phyloP scores from a whole-genome alignment of 73 alveolate species.

The Uronychia setigera region DNA sequence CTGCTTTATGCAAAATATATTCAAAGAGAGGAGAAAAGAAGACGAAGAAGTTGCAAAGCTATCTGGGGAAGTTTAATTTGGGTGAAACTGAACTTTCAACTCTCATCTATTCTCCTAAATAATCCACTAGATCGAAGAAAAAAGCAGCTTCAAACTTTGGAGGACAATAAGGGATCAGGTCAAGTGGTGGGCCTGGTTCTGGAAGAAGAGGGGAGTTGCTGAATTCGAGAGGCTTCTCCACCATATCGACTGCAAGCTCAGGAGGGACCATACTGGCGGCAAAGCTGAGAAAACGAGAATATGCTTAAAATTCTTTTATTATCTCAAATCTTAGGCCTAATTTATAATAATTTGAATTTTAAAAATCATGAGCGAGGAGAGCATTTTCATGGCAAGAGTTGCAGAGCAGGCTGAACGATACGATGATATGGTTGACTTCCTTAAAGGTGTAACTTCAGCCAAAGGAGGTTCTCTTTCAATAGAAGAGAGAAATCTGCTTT shows the following conservation, averaged over 20 bases:
- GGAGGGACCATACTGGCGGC: not conserved
- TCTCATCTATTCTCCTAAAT: not conserved
- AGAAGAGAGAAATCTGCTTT: slow-evolving; percentile 88
- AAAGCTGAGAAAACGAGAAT: not conserved
- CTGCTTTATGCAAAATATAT: not conserved
- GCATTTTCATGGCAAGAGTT: slow-evolving; percentile 83
- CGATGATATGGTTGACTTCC: slow-evolving; percentile 91
- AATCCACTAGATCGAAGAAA: not conserved
- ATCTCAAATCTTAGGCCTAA: not conserved
- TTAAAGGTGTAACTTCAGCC: slow-evolving; percentile 63
- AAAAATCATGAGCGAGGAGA: slow-evolving; percentile 62
- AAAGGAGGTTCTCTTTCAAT: slow-evolving; percentile 72
- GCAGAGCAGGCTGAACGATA: slow-evolving; percentile 91
- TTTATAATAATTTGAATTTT: not conserved
- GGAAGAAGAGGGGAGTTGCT: no score
- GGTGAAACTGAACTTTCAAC: not conserved
- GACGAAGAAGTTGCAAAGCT: not conserved
- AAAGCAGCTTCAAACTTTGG: no score
- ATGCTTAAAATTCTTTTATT: no score
- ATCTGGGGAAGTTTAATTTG: not conserved
- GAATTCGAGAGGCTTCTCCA: not conserved
- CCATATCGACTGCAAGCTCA: slow-evolving; percentile 1
- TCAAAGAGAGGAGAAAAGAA: not conserved
- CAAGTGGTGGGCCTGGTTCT: no score
- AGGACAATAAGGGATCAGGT: no score